Evolutionary conservation across 73 alveolate genomes (phyloP).

Genomic region (Uronychia setigera): DNA sequence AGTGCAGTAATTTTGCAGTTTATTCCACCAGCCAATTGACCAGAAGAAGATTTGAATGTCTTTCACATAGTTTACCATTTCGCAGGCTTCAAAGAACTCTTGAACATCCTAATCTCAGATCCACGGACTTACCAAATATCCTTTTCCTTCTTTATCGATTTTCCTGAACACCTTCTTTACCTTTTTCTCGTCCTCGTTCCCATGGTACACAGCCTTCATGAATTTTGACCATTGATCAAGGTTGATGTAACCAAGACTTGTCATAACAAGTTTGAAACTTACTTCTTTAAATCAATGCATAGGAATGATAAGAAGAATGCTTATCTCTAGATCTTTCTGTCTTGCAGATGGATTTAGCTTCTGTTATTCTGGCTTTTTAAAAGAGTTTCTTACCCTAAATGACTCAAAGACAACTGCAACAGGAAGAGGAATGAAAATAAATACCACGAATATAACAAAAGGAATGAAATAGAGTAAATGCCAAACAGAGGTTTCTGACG

Average conservation of each 20-base stretch:
- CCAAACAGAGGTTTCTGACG: not conserved
- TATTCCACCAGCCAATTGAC: not conserved
- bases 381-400: constrained; percentile 2
- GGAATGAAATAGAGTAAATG: constrained; percentile 19
- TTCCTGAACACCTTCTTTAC: constrained; percentile 1
- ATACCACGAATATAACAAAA: constrained; percentile 20
- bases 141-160: not conserved
- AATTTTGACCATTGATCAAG: constrained; percentile 10
- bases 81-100: constrained; percentile 24
- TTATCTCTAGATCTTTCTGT: constrained; percentile 11
- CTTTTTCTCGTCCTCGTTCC: not conserved
- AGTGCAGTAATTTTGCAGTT: not conserved
- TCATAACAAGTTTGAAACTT: not conserved
- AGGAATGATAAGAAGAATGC: constrained; percentile 20
- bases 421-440: constrained; percentile 41
- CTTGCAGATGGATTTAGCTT: constrained; percentile 12
- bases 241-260: constrained; percentile 6
- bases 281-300: constrained; percentile 14
- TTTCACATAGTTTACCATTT: constrained; percentile 7
- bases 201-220: constrained; percentile 12
- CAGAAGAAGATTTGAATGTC: not conserved
- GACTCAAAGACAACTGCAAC: constrained; percentile 54
- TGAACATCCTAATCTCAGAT: not conserved
- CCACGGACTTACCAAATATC: constrained; percentile 1
- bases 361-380: not conserved